phyloP scores from a whole-genome alignment of 1,284 basidiomycete species.

The Macrocystidia cucumis region DNA sequence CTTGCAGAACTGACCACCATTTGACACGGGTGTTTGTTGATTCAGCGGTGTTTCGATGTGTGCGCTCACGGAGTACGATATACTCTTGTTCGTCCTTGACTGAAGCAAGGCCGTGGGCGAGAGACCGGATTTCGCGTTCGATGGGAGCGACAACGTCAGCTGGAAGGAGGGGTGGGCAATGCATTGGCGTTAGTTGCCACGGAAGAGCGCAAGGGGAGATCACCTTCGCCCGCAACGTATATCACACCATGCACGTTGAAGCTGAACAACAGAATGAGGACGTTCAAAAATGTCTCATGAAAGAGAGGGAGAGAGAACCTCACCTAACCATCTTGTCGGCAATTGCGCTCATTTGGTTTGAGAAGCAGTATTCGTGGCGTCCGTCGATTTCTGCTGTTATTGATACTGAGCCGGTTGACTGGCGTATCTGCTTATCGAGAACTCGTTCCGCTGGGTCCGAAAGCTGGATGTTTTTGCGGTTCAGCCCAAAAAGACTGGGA shows the following conservation, averaged over 20 bases:
- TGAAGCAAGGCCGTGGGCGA: slow-evolving; percentile 80
- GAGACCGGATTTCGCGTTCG: slow-evolving; percentile 87
- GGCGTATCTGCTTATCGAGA: slow-evolving; percentile 75
- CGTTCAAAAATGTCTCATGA: slow-evolving; percentile 2
- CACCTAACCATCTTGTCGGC: slow-evolving; percentile 93
- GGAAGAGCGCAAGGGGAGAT: too few species aligned
- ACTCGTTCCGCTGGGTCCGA: slow-evolving; percentile 65
- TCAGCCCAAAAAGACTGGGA: background rate
- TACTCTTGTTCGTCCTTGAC: slow-evolving; percentile 99
- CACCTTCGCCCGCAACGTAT: slow-evolving; percentile 83
- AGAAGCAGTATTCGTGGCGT: slow-evolving; percentile 94
- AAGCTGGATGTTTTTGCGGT: slow-evolving; percentile 40
- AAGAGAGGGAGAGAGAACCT: slow-evolving; percentile 14
- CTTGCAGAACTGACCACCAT: slow-evolving; percentile 97
- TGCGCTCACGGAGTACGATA: slow-evolving; percentile 89
- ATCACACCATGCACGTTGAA: slow-evolving; percentile 99
- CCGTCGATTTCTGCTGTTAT: slow-evolving; percentile 87
- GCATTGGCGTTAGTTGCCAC: slow-evolving; percentile 12
- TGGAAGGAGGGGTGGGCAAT: slow-evolving; percentile 11
- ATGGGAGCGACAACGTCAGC: slow-evolving; percentile 85
- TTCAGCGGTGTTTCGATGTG: slow-evolving; percentile 92
- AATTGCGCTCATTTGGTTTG: slow-evolving; percentile 94
- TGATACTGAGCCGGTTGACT: slow-evolving; percentile 86
- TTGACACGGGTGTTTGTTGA: slow-evolving; percentile 96
- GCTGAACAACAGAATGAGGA: slow-evolving; percentile 34